These are phyloP conservation scores for Zychaea mexicana DNA, from an alignment of 371 early-diverging fungal genomes.

Conservation along the genomic window DNA sequence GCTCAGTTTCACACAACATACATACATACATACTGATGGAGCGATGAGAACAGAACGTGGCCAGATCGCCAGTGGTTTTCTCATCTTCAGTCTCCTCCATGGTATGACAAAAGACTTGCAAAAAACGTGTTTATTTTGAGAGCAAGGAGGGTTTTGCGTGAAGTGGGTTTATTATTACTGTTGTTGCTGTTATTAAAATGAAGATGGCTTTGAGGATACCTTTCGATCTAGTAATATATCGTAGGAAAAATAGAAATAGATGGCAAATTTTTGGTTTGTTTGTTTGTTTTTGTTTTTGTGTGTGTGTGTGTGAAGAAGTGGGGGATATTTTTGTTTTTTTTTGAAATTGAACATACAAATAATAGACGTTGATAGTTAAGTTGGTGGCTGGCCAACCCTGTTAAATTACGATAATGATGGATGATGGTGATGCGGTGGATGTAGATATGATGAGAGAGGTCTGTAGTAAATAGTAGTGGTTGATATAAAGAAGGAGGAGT, in stretches of 20 bases:
- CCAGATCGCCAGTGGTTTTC: neutral
- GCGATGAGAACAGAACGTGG: constrained; percentile 2
- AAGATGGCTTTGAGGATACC: neutral
- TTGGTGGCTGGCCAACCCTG: neutral
- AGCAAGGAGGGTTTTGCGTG: neutral
- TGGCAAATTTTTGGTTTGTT: no score
- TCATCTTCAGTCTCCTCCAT: neutral
- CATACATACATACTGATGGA: no score
- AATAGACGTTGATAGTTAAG: neutral
- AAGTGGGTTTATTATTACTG: neutral
- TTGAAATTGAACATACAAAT: neutral
- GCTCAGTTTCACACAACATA: no score
- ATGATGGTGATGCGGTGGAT: neutral
- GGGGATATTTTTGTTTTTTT: neutral
- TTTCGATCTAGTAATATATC: neutral
- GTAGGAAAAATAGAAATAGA: constrained; percentile 1
- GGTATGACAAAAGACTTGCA: neutral
- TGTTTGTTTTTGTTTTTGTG: no score
- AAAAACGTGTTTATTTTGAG: neutral
- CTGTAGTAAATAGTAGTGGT: no score
- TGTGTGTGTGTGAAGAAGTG: neutral
- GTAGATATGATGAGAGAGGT: no score
- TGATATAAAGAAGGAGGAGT: neutral
- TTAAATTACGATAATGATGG: neutral
- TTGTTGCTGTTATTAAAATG: neutral